Base-by-base conservation (phyloP, 257 asterid genomes). In the Solanum virginianum region DNA sequence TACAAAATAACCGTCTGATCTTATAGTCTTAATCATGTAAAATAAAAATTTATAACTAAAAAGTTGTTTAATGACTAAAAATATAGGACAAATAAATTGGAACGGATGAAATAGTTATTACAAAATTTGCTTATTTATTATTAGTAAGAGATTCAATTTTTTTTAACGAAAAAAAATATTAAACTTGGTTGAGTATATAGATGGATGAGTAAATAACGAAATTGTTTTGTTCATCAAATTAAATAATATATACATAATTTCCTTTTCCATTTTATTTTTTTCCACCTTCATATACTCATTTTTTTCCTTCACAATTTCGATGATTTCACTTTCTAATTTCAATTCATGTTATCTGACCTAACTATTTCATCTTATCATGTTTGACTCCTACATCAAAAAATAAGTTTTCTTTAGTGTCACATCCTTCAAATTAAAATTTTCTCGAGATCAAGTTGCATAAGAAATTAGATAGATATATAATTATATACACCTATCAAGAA, bases 391-490 rank as follows among this genome's bases (percentile, higher is more conserved):
- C 0, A 65, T 65, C 16, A 18, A 14, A 26, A 65, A 65, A 65
- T 0, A 65, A 65, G 20, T 65, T 24, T 6, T 13, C 1, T 65
- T 5, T 36, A 36, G 6, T 60, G 68, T 1, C 1, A 60, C 15
- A 60, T n/a, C 0, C 8, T 60, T 60, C 8, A n/a, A 22, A 0
- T 7, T n/a, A 0, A 60, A 60, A n/a, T 12, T 0, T 24, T 26
- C 29, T 6, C 0, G 10, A 63, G 2, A 4, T 0, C 9, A 65
- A 63, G 20, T 26, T 2, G 16, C 6, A 13, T 29, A 6, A 26
- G 2, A 36, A 26, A 65, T 1, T 65, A 7, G 0, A 12, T 12
- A 12, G 1, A 63, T 1, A 20, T 20, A 20, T 0, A 57, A 56
- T 36, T 36, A 36, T 36, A 36, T 36, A 36, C 41, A 36, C 41